Evolutionary conservation across 129 eudicot species (phyloP).

Genomic region (Tagetes erecta): DNA sequence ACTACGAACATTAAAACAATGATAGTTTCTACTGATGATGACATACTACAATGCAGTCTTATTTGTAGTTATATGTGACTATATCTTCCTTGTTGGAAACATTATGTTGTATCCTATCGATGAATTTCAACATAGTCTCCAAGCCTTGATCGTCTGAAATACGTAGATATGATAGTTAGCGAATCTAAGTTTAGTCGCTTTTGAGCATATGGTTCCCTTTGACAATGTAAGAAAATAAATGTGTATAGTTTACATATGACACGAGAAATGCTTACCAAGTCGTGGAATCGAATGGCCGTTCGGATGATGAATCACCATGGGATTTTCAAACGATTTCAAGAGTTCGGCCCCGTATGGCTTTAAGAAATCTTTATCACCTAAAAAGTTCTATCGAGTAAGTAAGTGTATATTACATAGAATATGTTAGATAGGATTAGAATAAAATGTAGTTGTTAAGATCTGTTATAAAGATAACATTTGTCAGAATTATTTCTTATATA

Average conservation of each 20-base stretch:
- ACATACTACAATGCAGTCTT: neutral
- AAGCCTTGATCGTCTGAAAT: constrained; percentile 58
- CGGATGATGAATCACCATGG: constrained; percentile 70
- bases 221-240: neutral
- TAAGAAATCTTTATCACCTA: constrained; percentile 72
- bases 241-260: neutral
- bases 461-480: too few species aligned
- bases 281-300: constrained; percentile 79
- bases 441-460: neutral
- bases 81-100: constrained; percentile 38
- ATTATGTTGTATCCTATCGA: constrained; percentile 53
- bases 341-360: constrained; percentile 56
- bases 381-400: neutral
- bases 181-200: neutral
- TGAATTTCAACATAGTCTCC: constrained; percentile 47
- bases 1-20: neutral
- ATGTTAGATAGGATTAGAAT: neutral
- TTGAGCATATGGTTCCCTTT: neutral
- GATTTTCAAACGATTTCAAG: constrained; percentile 51
- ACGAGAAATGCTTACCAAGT: constrained; percentile 48
- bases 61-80: neutral
- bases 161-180: neutral
- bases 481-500: too few species aligned
- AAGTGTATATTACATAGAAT: neutral
- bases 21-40: neutral